A percentile compares a stretch with the other conserved stretches of the same genome.
Conservation (phyloP, 306 rosid species). For the Glycine tomentella region DNA sequence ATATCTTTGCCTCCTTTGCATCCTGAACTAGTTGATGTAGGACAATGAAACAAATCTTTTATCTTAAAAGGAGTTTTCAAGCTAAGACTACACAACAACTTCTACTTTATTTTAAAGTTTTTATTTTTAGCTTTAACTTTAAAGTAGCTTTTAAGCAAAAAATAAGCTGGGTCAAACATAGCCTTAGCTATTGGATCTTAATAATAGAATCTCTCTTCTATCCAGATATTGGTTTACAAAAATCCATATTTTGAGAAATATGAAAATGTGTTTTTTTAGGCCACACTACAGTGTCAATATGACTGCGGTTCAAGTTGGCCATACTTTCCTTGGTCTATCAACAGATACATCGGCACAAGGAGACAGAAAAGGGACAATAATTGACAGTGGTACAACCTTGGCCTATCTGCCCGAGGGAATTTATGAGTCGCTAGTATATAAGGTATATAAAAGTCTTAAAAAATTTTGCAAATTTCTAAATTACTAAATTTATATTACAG, state of each 20-base stretch:
- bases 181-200: neutral
- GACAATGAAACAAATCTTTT: neutral
- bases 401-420: constrained; percentile 94
- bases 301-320: constrained; percentile 94
- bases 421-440: constrained; percentile 75
- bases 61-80: neutral
- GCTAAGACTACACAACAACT: neutral
- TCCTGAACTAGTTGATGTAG: neutral
- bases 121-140: neutral
- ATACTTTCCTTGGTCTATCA: constrained; percentile 61
- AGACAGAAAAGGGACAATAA: constrained; percentile 85
- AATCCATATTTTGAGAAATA: constrained; percentile 35
- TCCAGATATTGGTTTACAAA: constrained; percentile 36
- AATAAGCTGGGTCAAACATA: neutral
- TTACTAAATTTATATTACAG: constrained; percentile 5
- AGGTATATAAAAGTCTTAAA: constrained; percentile 57
- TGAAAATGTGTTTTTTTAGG: constrained; percentile 58
- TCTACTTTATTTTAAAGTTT: neutral
- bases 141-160: neutral
- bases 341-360: constrained; percentile 69
- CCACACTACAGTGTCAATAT: constrained; percentile 91
- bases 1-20: neutral
- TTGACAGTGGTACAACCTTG: constrained; percentile 98
- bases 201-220: neutral
- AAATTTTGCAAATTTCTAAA: constrained; percentile 10